Percentiles rank a stretch among this genome's conserved stretches.
Conservation (phyloP, 371 early-diverging fungal species). For the Mortierella sp. region DNA sequence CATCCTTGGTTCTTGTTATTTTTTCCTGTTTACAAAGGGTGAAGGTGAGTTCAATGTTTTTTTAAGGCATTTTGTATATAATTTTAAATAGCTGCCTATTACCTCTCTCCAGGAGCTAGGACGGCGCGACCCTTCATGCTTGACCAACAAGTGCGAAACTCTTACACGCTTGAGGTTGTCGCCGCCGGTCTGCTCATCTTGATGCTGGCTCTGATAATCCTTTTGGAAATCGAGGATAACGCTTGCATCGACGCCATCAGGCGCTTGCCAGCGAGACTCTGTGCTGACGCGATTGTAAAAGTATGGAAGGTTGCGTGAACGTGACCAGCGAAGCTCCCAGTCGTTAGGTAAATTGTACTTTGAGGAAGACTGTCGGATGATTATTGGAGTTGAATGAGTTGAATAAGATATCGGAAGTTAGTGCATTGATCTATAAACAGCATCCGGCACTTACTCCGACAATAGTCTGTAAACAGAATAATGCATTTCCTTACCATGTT, state of each 20-base stretch:
- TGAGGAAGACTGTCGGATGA: background rate
- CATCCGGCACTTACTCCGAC: background rate
- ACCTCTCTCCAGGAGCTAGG: conserved; percentile 94
- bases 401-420: background rate
- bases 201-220: conserved; percentile 29
- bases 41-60: too few species aligned
- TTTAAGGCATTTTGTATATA: too few species aligned
- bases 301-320: conserved; percentile 80
- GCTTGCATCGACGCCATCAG: conserved; percentile 59
- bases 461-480: background rate
- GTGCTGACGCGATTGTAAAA: conserved; percentile 88
- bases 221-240: conserved; percentile 36
- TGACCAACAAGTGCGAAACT: conserved; percentile 93
- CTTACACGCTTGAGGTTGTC: conserved; percentile 68
- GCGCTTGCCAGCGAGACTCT: conserved; percentile 89
- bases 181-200: conserved; percentile 8
- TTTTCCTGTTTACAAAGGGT: conserved; percentile 61
- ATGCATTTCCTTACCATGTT: conserved; percentile 6
- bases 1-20: conserved; percentile 90
- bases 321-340: conserved; percentile 82
- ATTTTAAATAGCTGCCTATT: background rate
- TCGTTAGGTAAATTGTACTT: conserved; percentile 67
- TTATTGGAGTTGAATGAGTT: background rate
- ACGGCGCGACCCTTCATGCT: conserved; percentile 87
- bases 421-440: background rate